Evolutionary conservation across 2,329 filamentous ascomycete genomes (phyloP), one percentile per base, ranked within the genome.

Genomic region (Cercospora janseana): DNA sequence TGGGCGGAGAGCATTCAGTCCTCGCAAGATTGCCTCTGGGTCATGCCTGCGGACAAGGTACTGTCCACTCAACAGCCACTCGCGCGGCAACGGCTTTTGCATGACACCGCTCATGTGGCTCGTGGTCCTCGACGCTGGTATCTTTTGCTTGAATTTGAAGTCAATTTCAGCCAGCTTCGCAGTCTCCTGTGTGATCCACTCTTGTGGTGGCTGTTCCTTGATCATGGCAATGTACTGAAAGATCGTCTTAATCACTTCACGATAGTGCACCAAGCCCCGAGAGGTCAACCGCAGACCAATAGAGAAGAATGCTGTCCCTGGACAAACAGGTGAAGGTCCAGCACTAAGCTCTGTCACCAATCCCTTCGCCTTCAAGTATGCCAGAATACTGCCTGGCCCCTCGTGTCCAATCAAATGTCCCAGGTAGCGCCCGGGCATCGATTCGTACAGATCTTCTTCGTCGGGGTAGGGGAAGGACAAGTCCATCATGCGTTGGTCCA

Each of bases 161-260:
- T 95, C 87, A 9, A 97, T 88, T 59, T 97, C 91, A 35, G 87
- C 85, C 72, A 97, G 83, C 27, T 85, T 84, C 69, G 90, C 92
- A 69, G 93, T 87, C 70, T 98, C 93, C 24, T 95, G 82, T 52
- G 93, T 91, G 51, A 97, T 90, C 93, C 93, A 97, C 67, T 94
- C 78, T 60, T 94, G 86, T 0, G 92, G 91, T 4, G 86, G 80
- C 2, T 79, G 78, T 62, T 95, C 87, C 56, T 83, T 83, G 49
- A 98, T 79, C 68, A 98, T 80, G 8, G 89, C 83, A 56, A 97
- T 83, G 63, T 98, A 98, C 67, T 95, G 86, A 72, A 96, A 96
- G 55, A 95, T 79, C 23, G 85, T 81, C 69, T 91, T 91, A 56
- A 86, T 79, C 13, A 96, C 81, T 62, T 95, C 87, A 51, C 84